Conservation (phyloP, 2,329 filamentous ascomycete species). For the Rutstroemia sp. region DNA sequence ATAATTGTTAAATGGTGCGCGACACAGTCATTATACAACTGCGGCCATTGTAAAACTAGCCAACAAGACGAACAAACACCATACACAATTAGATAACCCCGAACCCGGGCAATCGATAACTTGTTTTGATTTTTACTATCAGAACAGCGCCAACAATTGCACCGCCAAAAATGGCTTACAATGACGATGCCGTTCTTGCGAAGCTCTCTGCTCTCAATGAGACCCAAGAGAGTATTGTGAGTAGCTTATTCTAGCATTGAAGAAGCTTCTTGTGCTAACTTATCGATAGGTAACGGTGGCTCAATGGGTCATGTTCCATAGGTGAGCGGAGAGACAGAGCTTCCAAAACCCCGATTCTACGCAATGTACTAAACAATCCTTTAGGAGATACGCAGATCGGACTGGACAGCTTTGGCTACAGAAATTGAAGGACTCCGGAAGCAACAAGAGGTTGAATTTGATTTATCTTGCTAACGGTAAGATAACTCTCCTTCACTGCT, state of each 20-base stretch:
- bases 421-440: slow-evolving; percentile 77
- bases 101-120: neutral
- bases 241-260: slow-evolving; percentile 7
- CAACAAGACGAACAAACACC: neutral
- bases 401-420: slow-evolving; percentile 91
- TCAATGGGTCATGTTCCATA: slow-evolving; percentile 99
- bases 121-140: neutral
- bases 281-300: slow-evolving; percentile 63
- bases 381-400: slow-evolving; percentile 81
- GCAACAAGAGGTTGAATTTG: slow-evolving; percentile 79
- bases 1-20: too few relatives aligned
- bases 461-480: slow-evolving; percentile 95
- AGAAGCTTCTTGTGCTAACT: slow-evolving; percentile 4
- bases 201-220: slow-evolving; percentile 95
- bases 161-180: slow-evolving; percentile 69
- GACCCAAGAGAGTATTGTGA: slow-evolving; percentile 85
- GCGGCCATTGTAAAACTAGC: neutral
- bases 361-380: slow-evolving; percentile 25
- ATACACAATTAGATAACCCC: neutral
- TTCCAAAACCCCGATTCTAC: neutral
- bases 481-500: slow-evolving; percentile 21
- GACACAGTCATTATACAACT: neutral
- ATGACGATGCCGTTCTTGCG: slow-evolving; percentile 87
- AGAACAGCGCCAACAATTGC: neutral
- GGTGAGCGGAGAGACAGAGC: slow-evolving; percentile 45